A percentile compares a stretch with the other conserved stretches of the same genome.
These are phyloP conservation scores for Saccharomycopsis javanensis DNA, from an alignment of 805 yeast genomes.

Conservation along the genomic window DNA sequence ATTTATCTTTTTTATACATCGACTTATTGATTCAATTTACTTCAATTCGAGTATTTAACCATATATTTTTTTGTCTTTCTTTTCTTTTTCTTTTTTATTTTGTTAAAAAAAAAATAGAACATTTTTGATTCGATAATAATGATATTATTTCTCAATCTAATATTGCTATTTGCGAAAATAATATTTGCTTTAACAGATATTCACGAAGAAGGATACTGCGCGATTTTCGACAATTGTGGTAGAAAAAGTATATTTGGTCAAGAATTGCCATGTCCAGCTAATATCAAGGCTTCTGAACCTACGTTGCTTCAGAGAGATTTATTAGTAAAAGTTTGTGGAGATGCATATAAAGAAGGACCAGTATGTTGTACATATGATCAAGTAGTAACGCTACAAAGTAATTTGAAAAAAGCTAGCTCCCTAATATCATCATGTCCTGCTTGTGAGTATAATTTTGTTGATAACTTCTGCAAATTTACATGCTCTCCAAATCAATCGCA, in stretches of 20 bases:
- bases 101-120: too few relatives aligned
- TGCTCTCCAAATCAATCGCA: conserved; percentile 78
- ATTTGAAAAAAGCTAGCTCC: conserved; percentile 66
- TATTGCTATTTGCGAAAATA: background rate
- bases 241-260: conserved; percentile 70
- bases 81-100: too few relatives aligned
- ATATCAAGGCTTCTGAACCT: conserved; percentile 34
- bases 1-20: too few relatives aligned
- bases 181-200: conserved; percentile 16
- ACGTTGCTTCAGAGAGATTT: conserved; percentile 30
- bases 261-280: conserved; percentile 68
- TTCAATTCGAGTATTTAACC: too few relatives aligned
- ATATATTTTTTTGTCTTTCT: too few relatives aligned
- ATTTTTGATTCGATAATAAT: background rate
- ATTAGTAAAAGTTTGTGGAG: conserved; percentile 62
- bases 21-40: too few relatives aligned
- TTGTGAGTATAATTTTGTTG: conserved; percentile 74
- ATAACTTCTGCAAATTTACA: conserved; percentile 78
- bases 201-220: conserved; percentile 39
- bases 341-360: conserved; percentile 40
- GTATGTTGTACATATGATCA: conserved; percentile 72
- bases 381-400: conserved; percentile 42
- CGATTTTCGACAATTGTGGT: conserved; percentile 63
- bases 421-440: conserved; percentile 90
- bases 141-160: background rate